Percentiles rank a stretch among this genome's conserved stretches.
Evolutionary conservation across 2,329 filamentous ascomycete species (phyloP).

Genomic region (Alternaria atra): DNA sequence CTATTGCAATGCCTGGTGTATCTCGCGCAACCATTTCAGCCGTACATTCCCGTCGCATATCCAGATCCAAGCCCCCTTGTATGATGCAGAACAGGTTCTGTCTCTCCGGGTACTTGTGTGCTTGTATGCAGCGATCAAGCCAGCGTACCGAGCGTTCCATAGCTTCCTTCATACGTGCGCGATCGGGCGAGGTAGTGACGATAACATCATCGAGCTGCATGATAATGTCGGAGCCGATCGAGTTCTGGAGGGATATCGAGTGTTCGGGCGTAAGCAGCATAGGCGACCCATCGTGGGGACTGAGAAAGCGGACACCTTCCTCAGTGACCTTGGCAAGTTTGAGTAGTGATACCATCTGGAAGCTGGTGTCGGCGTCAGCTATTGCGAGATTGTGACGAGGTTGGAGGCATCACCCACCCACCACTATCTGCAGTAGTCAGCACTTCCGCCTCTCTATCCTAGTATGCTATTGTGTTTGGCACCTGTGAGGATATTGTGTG

Average conservation of each 20-base stretch:
- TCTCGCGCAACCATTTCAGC: constrained; percentile 86
- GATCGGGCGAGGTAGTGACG: constrained; percentile 92
- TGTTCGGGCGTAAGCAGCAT: constrained; percentile 99
- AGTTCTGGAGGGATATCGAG: constrained; percentile 94
- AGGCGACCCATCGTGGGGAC: constrained; percentile 90
- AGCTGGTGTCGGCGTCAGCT: constrained; percentile 65
- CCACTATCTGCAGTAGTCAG: constrained; percentile 55
- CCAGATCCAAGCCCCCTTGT: constrained; percentile 90
- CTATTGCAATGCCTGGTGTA: constrained; percentile 96
- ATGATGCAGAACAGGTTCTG: constrained; percentile 99
- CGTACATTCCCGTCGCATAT: constrained; percentile 85
- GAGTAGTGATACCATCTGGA: constrained; percentile 98
- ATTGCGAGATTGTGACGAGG: constrained; percentile 19
- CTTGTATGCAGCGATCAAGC: constrained; percentile 93
- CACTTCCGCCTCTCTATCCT: constrained; percentile 3
- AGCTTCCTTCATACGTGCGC: constrained; percentile 86
- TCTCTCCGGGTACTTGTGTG: constrained; percentile 80
- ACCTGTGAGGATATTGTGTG: constrained; percentile 88
- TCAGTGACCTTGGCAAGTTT: constrained; percentile 94
- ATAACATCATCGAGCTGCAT: constrained; percentile 99
- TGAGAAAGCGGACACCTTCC: constrained; percentile 94
- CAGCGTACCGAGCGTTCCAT: constrained; percentile 95
- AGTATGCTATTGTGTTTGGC: constrained; percentile 19
- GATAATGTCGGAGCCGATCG: constrained; percentile 97
- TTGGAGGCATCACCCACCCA: constrained; percentile 50